Conservation (phyloP, 495 filamentous ascomycete genomes). For the Annulohypoxylon nitens region DNA sequence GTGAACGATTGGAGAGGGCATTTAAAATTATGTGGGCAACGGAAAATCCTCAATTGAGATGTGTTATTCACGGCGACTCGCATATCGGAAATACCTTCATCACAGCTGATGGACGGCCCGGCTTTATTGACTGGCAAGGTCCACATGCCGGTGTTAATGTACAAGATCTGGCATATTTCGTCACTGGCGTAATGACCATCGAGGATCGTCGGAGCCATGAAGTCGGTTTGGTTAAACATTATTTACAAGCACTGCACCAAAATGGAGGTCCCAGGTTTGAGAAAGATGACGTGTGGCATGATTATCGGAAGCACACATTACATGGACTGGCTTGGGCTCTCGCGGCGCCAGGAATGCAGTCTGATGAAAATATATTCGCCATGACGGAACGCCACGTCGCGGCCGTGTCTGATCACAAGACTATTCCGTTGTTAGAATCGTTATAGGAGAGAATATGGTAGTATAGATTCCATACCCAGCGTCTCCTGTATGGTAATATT, state of each 20-base stretch:
- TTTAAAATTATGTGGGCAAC: conserved; percentile 31
- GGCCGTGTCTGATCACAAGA: conserved; percentile 25
- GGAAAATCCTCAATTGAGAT: conserved; percentile 21
- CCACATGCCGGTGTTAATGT: conserved; percentile 12
- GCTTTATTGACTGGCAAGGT: conserved; percentile 28
- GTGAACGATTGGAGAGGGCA: conserved; percentile 22
- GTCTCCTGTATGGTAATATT: no score
- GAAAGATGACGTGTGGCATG: conserved; percentile 29
- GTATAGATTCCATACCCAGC: no score
- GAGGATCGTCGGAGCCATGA: conserved; percentile 26
- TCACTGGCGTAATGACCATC: conserved; percentile 20
- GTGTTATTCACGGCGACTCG: conserved; percentile 22
- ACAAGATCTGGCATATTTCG: conserved; percentile 27
- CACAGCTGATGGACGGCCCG: conserved; percentile 20
- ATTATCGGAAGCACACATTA: conserved; percentile 27
- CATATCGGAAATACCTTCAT: conserved; percentile 32
- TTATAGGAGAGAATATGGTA: no score
- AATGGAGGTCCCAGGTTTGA: conserved; percentile 22
- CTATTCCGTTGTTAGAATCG: conserved; percentile 27
- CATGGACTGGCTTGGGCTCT: conserved; percentile 30
- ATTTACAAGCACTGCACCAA: conserved; percentile 11
- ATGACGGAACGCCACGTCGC: conserved; percentile 26
- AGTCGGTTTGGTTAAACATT: conserved; percentile 12
- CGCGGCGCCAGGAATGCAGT: conserved; percentile 25
- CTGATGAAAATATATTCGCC: conserved; percentile 27